Percentiles rank a stretch among this genome's conserved stretches.
Evolutionary conservation across 2,329 filamentous ascomycete genomes (phyloP).

Genomic region (Sarocladium oryzae): DNA sequence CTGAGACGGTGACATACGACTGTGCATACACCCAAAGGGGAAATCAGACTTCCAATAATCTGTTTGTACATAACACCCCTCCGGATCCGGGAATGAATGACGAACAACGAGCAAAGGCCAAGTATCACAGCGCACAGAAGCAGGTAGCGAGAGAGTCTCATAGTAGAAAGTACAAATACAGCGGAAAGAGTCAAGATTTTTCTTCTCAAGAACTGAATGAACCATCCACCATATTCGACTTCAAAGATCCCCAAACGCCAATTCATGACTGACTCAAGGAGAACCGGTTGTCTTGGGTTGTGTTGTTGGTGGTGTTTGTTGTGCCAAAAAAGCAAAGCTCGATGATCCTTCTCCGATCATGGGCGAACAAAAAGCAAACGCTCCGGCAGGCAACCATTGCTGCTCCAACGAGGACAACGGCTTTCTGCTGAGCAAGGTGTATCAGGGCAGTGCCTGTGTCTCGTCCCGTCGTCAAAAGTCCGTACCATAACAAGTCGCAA

Average conservation of each 20-base stretch:
- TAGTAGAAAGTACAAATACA: neutral
- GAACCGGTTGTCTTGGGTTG: conserved; percentile 19
- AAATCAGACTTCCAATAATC: too few species aligned
- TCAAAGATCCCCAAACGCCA: conserved; percentile 34
- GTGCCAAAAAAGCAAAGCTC: conserved; percentile 25
- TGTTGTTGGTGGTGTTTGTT: conserved; percentile 18
- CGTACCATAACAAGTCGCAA: conserved; percentile 5
- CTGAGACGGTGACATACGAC: too few species aligned
- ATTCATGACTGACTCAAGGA: conserved; percentile 25
- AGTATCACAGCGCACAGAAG: too few species aligned
- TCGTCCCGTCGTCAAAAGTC: conserved; percentile 9
- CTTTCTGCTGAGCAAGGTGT: neutral
- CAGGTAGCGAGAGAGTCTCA: neutral
- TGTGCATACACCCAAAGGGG: too few species aligned
- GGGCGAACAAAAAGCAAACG: conserved; percentile 6
- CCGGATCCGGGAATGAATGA: too few species aligned
- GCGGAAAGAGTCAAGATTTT: neutral
- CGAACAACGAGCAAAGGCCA: too few species aligned
- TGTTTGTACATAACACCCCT: too few species aligned
- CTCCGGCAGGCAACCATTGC: neutral
- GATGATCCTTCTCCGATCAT: conserved; percentile 9
- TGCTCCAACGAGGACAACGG: neutral
- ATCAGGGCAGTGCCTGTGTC: conserved; percentile 3
- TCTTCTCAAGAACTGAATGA: conserved; percentile 6
- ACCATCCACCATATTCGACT: conserved; percentile 7